These are phyloP conservation scores for Breviolum minutum DNA, from an alignment of 73 alveolate species.

Conservation along the genomic window DNA sequence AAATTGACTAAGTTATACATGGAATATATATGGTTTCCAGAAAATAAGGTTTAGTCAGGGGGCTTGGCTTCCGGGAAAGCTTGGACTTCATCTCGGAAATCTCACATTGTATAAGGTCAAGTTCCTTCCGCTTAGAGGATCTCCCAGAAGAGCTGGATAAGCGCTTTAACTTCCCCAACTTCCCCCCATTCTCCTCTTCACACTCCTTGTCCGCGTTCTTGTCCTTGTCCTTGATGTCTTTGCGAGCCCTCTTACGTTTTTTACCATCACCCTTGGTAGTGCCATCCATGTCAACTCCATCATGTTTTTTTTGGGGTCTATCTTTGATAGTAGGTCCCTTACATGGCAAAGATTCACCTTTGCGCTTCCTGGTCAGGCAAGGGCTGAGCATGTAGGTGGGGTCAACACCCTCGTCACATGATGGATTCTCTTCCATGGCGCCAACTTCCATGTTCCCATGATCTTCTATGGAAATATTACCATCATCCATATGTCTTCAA, in stretches of 20 bases:
- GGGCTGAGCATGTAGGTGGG: background rate
- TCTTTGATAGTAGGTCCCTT: background rate
- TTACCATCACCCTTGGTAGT: too few relatives aligned
- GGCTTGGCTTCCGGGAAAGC: background rate
- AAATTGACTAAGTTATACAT: too few relatives aligned
- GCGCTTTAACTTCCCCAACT: background rate
- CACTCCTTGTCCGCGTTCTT: background rate
- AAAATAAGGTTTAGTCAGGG: too few relatives aligned
- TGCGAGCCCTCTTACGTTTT: too few relatives aligned
- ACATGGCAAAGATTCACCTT: background rate
- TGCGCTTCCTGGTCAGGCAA: background rate
- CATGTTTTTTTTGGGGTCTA: background rate
- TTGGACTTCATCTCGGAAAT: background rate
- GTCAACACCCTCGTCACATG: background rate
- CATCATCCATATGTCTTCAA: background rate
- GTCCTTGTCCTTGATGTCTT: too few relatives aligned
- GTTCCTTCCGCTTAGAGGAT: background rate
- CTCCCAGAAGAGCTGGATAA: background rate
- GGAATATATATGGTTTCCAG: too few relatives aligned
- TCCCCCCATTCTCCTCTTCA: background rate
- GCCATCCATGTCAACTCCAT: too few relatives aligned
- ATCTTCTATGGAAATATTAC: background rate
- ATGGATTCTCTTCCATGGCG: background rate
- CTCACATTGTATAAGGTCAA: background rate
- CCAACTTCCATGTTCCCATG: background rate